These are phyloP conservation scores for Paramarasmius palmivorus DNA, from an alignment of 1,284 basidiomycete genomes.

Conservation along the genomic window DNA sequence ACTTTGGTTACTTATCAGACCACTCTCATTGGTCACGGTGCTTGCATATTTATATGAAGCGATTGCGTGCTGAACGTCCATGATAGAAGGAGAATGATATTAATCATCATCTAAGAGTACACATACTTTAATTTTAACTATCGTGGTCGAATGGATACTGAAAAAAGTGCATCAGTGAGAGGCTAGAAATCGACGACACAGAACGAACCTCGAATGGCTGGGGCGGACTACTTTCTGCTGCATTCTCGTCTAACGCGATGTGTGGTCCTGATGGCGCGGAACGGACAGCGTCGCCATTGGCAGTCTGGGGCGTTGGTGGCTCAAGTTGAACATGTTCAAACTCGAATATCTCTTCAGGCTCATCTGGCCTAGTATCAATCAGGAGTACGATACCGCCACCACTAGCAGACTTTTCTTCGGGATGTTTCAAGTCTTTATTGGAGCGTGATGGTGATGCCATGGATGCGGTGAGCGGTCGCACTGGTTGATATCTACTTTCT, in stretches of 20 bases:
- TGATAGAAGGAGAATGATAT: slow-evolving; percentile 1
- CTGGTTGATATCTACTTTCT: slow-evolving; percentile 85
- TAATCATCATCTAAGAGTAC: slow-evolving; percentile 6
- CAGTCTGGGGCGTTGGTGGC: slow-evolving; percentile 28
- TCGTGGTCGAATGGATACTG: slow-evolving; percentile 71
- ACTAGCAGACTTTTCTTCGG: slow-evolving; percentile 62
- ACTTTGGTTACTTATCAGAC: too few species aligned
- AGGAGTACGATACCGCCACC: slow-evolving; percentile 87
- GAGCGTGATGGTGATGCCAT: slow-evolving; percentile 25
- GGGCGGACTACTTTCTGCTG: slow-evolving; percentile 78
- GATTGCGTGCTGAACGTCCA: neutral
- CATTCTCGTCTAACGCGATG: slow-evolving; percentile 68
- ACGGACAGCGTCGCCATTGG: slow-evolving; percentile 21
- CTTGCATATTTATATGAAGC: neutral
- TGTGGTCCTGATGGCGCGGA: slow-evolving; percentile 39
- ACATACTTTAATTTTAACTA: slow-evolving; percentile 36
- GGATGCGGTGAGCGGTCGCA: slow-evolving; percentile 74
- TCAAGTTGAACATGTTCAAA: slow-evolving; percentile 49
- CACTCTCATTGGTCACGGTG: neutral
- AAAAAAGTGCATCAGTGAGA: slow-evolving; percentile 16
- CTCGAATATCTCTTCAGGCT: slow-evolving; percentile 76
- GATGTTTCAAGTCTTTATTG: slow-evolving; percentile 29
- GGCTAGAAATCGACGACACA: slow-evolving; percentile 5
- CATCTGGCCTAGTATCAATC: slow-evolving; percentile 65
- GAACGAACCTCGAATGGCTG: slow-evolving; percentile 74